These are phyloP conservation scores for Berkeleyomyces basicola DNA, from an alignment of 2,329 filamentous ascomycete species.

Conservation along the genomic window DNA sequence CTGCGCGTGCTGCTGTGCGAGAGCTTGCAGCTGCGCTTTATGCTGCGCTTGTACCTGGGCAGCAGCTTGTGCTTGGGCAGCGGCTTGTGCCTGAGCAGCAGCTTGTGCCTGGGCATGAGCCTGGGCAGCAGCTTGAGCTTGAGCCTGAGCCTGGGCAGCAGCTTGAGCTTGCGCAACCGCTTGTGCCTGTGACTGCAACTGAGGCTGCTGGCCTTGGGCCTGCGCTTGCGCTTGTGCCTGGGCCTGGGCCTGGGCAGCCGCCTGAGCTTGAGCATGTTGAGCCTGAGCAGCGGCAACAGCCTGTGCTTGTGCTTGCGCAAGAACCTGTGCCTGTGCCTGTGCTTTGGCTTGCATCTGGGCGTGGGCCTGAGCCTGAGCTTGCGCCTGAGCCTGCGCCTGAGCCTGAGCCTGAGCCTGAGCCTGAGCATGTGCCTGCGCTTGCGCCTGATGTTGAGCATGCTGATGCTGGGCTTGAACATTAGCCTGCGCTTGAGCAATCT, in stretches of 20 bases:
- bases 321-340: conserved; percentile 1
- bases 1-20: conserved; percentile 14
- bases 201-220: conserved; percentile 13
- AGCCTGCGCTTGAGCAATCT: conserved; percentile 21
- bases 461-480: conserved; percentile 13
- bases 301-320: conserved; percentile 8
- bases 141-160: conserved; percentile 6
- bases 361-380: conserved; percentile 14
- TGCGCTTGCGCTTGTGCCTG: conserved; percentile 18
- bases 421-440: conserved; percentile 21
- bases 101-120: conserved; percentile 13
- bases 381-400: conserved; percentile 19
- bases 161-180: conserved; percentile 17
- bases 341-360: conserved; percentile 6
- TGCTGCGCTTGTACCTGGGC: conserved; percentile 11
- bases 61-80: conserved; percentile 8
- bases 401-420: conserved; percentile 16
- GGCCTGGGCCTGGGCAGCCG: conserved; percentile 23
- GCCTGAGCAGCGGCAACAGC: conserved; percentile 17
- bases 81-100: conserved; percentile 12
- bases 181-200: conserved; percentile 18
- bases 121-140: conserved; percentile 14
- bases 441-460: conserved; percentile 18
- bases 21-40: conserved; percentile 14
- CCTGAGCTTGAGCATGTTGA: conserved; percentile 41